These are phyloP conservation scores for Diaporthe caulivora DNA, from an alignment of 2,329 filamentous ascomycete genomes.

Conservation along the genomic window DNA sequence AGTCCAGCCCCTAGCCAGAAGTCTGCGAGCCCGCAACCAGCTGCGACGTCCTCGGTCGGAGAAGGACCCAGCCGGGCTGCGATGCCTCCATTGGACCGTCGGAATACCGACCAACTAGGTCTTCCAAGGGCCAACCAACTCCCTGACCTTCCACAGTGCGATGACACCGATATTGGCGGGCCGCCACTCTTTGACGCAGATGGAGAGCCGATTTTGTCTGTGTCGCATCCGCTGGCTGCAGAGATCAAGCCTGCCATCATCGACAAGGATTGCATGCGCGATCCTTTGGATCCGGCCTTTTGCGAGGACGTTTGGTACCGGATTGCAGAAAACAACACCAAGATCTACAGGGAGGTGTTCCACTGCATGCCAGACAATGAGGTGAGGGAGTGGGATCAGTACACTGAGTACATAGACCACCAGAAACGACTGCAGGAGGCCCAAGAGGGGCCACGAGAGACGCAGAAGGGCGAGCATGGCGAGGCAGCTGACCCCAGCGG, in stretches of 20 bases:
- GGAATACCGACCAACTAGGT: conserved; percentile 75
- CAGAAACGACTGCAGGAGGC: conserved; percentile 80
- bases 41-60: conserved; percentile 51
- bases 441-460: conserved; percentile 58
- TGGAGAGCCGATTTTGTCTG: conserved; percentile 59
- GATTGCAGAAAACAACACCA: conserved; percentile 94
- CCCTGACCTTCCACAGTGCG: conserved; percentile 75
- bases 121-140: conserved; percentile 78
- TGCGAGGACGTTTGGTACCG: conserved; percentile 89
- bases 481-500: conserved; percentile 52
- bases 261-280: conserved; percentile 92
- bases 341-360: conserved; percentile 93
- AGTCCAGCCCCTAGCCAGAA: conserved; percentile 51
- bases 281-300: conserved; percentile 86
- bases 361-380: conserved; percentile 97
- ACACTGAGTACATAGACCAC: conserved; percentile 86
- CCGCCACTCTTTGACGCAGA: conserved; percentile 71
- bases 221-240: conserved; percentile 66
- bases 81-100: conserved; percentile 66
- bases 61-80: conserved; percentile 58
- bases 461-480: conserved; percentile 66
- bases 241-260: conserved; percentile 82
- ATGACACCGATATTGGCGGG: conserved; percentile 87
- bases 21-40: conserved; percentile 37
- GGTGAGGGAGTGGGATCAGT: conserved; percentile 92